Percentiles rank a stretch among this genome's conserved stretches.
phyloP scores from a whole-genome alignment of 2,329 filamentous ascomycete species.

The Ophiocordyceps camponoti-leonardi region DNA sequence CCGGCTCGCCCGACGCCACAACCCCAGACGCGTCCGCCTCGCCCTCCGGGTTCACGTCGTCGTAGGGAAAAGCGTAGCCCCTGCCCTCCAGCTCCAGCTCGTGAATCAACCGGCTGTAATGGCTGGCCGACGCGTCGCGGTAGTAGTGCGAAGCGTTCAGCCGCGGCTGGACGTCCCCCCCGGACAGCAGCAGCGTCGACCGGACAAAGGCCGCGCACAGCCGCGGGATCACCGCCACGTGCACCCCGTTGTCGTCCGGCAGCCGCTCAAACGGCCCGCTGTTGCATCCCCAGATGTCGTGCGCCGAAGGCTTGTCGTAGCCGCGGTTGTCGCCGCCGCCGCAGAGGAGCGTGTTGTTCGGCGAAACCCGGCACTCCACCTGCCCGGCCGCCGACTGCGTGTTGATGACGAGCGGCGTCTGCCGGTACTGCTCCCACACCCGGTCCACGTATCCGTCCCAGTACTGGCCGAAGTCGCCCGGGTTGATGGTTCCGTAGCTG shows the following conservation, averaged over 20 bases:
- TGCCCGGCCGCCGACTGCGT: conserved; percentile 22
- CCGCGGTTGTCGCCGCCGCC: conserved; percentile 20
- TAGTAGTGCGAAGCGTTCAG: conserved; percentile 24
- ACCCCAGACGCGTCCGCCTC: conserved; percentile 27
- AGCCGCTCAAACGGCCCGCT: conserved; percentile 25
- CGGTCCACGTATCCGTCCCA: conserved; percentile 26
- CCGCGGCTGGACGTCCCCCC: conserved; percentile 28
- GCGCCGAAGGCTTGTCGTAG: conserved; percentile 23
- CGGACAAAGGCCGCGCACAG: conserved; percentile 34
- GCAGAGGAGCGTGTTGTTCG: conserved; percentile 19
- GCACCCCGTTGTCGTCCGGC: conserved; percentile 19
- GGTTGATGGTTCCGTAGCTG: conserved; percentile 18
- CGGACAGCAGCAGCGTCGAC: conserved; percentile 25
- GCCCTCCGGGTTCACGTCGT: conserved; percentile 45
- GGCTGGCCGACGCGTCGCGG: conserved; percentile 23
- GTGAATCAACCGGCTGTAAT: conserved; percentile 46
- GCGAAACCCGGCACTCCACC: conserved; percentile 19
- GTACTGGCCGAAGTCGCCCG: conserved; percentile 20
- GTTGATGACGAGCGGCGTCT: conserved; percentile 21
- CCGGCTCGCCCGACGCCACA: conserved; percentile 9
- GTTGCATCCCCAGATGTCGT: conserved; percentile 34
- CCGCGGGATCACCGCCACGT: conserved; percentile 25
- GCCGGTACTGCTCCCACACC: conserved; percentile 26
- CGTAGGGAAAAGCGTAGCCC: conserved; percentile 52
- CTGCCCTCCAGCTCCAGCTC: conserved; percentile 37